These are phyloP conservation scores for Sambucus nigra DNA, from an alignment of 129 eudicot genomes.

Conservation along the genomic window DNA sequence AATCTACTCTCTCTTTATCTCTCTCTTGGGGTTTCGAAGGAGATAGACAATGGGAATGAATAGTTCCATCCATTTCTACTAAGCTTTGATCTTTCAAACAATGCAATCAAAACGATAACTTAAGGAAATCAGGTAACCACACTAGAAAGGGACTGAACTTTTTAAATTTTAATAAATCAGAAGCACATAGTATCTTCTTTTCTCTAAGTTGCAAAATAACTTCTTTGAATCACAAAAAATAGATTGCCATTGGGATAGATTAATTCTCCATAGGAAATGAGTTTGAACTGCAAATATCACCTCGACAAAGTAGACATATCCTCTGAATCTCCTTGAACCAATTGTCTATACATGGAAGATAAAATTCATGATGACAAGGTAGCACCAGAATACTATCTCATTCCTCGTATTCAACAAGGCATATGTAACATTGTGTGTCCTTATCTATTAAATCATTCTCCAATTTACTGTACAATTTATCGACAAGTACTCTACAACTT, in stretches of 20 bases:
- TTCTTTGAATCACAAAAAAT: conserved; percentile 9
- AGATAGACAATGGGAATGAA: neutral
- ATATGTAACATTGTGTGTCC: conserved; percentile 85
- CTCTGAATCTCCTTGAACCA: conserved; percentile 98
- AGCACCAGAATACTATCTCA: conserved; percentile 69
- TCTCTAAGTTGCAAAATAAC: neutral
- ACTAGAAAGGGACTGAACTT: conserved; percentile 21
- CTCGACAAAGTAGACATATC: conserved; percentile 69
- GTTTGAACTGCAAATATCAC: conserved; percentile 41
- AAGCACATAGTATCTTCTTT: conserved; percentile 10
- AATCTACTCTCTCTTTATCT: neutral
- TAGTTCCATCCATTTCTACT: conserved; percentile 10
- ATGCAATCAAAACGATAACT: neutral
- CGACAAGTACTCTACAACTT: conserved; percentile 81
- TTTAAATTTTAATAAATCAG: neutral
- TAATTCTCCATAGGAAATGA: conserved; percentile 14
- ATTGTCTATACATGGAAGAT: conserved; percentile 68
- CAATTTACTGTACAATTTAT: conserved; percentile 33
- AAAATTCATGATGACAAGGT: conserved; percentile 95
- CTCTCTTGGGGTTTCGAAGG: neutral
- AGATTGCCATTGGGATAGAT: conserved; percentile 4
- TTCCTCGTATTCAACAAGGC: conserved; percentile 95
- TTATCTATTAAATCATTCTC: conserved; percentile 48
- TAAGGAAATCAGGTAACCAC: neutral
- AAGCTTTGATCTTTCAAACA: neutral